phyloP scores from a whole-genome alignment of 805 yeast species.

The Citeromyces nyonsensis region DNA sequence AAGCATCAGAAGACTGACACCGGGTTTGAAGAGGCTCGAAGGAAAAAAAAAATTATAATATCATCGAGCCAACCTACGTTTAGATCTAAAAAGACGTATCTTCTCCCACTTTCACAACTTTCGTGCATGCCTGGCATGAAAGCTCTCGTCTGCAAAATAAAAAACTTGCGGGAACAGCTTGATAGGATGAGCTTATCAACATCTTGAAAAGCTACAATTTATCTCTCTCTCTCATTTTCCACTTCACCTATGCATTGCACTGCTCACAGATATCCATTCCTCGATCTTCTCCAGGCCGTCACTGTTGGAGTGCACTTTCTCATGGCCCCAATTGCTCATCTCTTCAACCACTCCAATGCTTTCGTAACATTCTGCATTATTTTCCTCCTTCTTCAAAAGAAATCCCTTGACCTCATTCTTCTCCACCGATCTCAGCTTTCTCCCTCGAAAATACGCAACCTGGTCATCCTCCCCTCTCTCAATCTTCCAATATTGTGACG shows the following conservation, averaged over 20 bases:
- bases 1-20: too few relatives aligned
- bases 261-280: slow-evolving; percentile 8
- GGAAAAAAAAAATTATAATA: too few relatives aligned
- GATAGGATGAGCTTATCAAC: too few relatives aligned
- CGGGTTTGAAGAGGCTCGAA: too few relatives aligned
- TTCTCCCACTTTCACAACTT: too few relatives aligned
- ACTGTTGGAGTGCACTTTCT: slow-evolving; percentile 6
- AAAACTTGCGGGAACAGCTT: too few relatives aligned
- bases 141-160: too few relatives aligned
- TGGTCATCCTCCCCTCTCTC: slow-evolving; percentile 2
- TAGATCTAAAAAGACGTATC: too few relatives aligned
- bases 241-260: slow-evolving; percentile 6
- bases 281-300: slow-evolving; percentile 8
- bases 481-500: slow-evolving; percentile 6
- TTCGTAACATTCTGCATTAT: slow-evolving; percentile 4
- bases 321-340: slow-evolving; percentile 9
- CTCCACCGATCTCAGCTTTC: slow-evolving; percentile 6
- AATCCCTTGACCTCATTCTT: slow-evolving; percentile 2
- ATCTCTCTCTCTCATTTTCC: too few relatives aligned
- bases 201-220: too few relatives aligned
- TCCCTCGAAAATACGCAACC: slow-evolving; percentile 8
- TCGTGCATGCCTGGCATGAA: too few relatives aligned
- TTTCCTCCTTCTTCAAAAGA: slow-evolving; percentile 4
- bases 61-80: too few relatives aligned
- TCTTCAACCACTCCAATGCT: slow-evolving; percentile 4